Evolutionary conservation across 352 stramenopile genomes (phyloP).

Genomic region (Phytophthora melonis): DNA sequence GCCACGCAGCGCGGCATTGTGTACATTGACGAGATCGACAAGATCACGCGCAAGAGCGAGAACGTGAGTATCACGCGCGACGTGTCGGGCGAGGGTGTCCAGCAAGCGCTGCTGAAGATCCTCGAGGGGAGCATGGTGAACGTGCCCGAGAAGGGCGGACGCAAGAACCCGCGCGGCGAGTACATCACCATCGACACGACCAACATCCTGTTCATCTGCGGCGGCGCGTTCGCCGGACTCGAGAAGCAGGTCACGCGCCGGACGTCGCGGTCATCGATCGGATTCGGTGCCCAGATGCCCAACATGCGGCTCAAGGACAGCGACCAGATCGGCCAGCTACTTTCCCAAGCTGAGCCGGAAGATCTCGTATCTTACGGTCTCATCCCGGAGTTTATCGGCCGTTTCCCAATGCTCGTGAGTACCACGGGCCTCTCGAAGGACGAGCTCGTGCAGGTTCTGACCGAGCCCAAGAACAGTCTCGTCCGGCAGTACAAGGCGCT

Average conservation of each 20-base stretch:
- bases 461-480: slow-evolving; percentile 97
- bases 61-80: slow-evolving; percentile 96
- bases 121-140: slow-evolving; percentile 98
- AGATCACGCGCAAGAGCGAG: slow-evolving; percentile 94
- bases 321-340: slow-evolving; percentile 92
- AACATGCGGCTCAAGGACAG: slow-evolving; percentile 75
- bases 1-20: slow-evolving; percentile 96
- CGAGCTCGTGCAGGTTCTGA: slow-evolving; percentile 96
- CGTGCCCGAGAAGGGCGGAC: slow-evolving; percentile 96
- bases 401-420: slow-evolving; percentile 97
- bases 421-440: slow-evolving; percentile 93
- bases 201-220: slow-evolving; percentile 99
- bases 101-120: slow-evolving; percentile 99
- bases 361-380: slow-evolving; percentile 98
- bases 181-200: slow-evolving; percentile 99
- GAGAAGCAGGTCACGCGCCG: slow-evolving; percentile 95
- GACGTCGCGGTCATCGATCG: slow-evolving; percentile 95
- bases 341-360: slow-evolving; percentile 94
- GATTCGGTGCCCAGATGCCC: slow-evolving; percentile 96
- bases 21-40: slow-evolving; percentile 99
- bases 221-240: slow-evolving; percentile 96
- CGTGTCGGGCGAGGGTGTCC: slow-evolving; percentile 98
- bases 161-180: slow-evolving; percentile 97
- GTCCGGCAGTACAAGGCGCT: slow-evolving; percentile 98
- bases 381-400: slow-evolving; percentile 98